Evolutionary conservation across 345 rosid species (phyloP), one percentile per base, ranked within the genome.

Genomic region (Eucalyptus victrix): DNA sequence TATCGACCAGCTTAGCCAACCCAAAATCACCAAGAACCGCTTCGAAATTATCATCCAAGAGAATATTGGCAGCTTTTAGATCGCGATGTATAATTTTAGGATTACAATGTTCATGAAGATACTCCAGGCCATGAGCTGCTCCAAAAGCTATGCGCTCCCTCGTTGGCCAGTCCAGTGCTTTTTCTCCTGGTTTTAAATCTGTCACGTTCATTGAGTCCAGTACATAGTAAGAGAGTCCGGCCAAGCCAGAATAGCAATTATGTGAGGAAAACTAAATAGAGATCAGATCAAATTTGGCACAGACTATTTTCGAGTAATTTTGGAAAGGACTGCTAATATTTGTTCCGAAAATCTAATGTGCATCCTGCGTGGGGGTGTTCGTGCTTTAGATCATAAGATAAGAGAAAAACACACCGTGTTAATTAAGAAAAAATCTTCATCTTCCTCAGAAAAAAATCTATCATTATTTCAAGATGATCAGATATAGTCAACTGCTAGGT

Each of bases 61-160:
- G 95, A 87, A 97, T 96, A 88, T 96, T 97, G 85, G 99, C 98
- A 51, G 99, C 99, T 91, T 97, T 97, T 86, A 96, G 87, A 93
- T 97, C 99, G 3, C 98, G 96, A 86, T 97, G 99, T 92, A 97
- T 96, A 89, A 97, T 96, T 94, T 93, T 97, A 23, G 97, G 99
- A 89, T 93, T 95, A 89, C 99, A 96, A 45, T 95, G 96, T 88
- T 95, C 99, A 86, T 97, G 99, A 44, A 97, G 92, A 89, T 97
- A 96, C 93, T 96, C 97, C 90, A 97, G 92, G 19, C 99, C 99
- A 10, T 94, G 97, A 24, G 99, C 99, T 81, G 98, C 91, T 60
- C 99, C 99, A 21, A 95, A 93, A 47, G 98, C 99, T 67, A 96
- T 94, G n/a, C 90, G 93, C 86, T 95, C 95, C 94, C 99, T 94